phyloP scores from a whole-genome alignment of 192 early-diverging fungal genomes.

The Coemansia sp. region DNA sequence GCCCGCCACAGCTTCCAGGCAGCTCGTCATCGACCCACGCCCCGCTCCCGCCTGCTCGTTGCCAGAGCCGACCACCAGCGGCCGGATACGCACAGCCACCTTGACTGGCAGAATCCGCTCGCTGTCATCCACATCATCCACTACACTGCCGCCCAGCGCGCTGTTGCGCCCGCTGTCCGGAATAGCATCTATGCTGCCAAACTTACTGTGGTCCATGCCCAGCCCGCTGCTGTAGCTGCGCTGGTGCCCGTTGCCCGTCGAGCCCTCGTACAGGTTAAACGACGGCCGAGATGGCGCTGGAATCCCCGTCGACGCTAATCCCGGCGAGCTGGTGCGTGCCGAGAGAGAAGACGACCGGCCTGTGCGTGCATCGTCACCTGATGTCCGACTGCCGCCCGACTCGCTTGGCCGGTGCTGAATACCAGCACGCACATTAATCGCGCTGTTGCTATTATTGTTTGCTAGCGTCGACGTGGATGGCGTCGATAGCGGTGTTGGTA shows the following conservation, averaged over 20 bases:
- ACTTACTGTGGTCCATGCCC: constrained; percentile 3
- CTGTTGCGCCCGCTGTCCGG: constrained; percentile 8
- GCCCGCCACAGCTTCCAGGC: constrained; percentile 23
- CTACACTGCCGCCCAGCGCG: background rate
- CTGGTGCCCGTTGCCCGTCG: background rate
- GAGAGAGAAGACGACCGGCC: constrained; percentile 47
- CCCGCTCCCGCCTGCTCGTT: constrained; percentile 1
- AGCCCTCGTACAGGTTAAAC: constrained; percentile 2
- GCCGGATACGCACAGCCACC: constrained; percentile 55
- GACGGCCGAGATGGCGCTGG: constrained; percentile 13
- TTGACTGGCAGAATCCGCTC: constrained; percentile 47
- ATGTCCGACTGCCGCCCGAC: constrained; percentile 11
- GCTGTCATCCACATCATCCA: constrained; percentile 23
- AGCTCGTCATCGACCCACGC: constrained; percentile 22
- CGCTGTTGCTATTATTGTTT: background rate
- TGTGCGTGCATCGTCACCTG: constrained; percentile 24
- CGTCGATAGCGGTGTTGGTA: constrained; percentile 11
- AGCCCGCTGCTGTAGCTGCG: constrained; percentile 13
- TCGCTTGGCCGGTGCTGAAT: constrained; percentile 18
- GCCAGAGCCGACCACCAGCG: constrained; percentile 21
- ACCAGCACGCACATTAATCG: background rate
- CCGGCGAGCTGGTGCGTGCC: constrained; percentile 22
- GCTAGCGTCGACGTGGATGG: background rate
- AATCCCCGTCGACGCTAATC: background rate
- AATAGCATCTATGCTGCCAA: constrained; percentile 6